phyloP scores from a whole-genome alignment of 345 rosid species.

The Crucihimalaya himalaica region DNA sequence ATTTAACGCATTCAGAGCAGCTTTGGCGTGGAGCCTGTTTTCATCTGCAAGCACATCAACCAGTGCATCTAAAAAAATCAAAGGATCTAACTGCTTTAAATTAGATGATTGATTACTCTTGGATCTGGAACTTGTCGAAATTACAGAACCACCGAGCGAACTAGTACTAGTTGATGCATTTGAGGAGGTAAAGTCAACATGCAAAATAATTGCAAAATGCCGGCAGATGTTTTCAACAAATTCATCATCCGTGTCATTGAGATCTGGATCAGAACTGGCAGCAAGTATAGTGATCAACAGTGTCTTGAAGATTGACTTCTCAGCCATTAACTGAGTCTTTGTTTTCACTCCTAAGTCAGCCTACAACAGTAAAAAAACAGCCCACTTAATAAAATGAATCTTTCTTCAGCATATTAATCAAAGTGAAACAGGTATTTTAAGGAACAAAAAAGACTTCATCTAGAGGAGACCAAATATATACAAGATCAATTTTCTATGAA shows the following conservation, averaged over 20 bases:
- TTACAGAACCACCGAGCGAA: slow-evolving; percentile 54
- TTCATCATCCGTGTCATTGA: slow-evolving; percentile 73
- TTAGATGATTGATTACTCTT: slow-evolving; percentile 57
- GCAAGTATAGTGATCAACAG: slow-evolving; percentile 84
- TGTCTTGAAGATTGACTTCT: slow-evolving; percentile 95
- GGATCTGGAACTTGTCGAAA: slow-evolving; percentile 68
- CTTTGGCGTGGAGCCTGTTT: slow-evolving; percentile 87
- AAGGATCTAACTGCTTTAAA: slow-evolving; percentile 90
- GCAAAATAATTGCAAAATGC: slow-evolving; percentile 93
- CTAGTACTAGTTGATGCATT: slow-evolving; percentile 55
- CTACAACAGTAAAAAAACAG: slow-evolving; percentile 48
- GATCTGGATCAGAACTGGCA: slow-evolving; percentile 80
- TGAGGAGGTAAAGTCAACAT: slow-evolving; percentile 60
- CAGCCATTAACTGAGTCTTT: slow-evolving; percentile 98
- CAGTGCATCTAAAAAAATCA: slow-evolving; percentile 86
- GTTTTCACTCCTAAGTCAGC: slow-evolving; percentile 98
- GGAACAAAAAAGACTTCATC: not conserved
- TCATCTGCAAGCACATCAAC: slow-evolving; percentile 95
- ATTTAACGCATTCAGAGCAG: slow-evolving; percentile 82
- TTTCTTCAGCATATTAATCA: slow-evolving; percentile 14
- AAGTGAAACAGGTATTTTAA: slow-evolving; percentile 2
- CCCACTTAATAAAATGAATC: slow-evolving; percentile 6
- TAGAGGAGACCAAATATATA: not conserved
- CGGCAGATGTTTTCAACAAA: slow-evolving; percentile 80
- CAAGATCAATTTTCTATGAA: not conserved